Conservation (phyloP, 192 early-diverging fungal species). For the Coemansia aciculifera region DNA sequence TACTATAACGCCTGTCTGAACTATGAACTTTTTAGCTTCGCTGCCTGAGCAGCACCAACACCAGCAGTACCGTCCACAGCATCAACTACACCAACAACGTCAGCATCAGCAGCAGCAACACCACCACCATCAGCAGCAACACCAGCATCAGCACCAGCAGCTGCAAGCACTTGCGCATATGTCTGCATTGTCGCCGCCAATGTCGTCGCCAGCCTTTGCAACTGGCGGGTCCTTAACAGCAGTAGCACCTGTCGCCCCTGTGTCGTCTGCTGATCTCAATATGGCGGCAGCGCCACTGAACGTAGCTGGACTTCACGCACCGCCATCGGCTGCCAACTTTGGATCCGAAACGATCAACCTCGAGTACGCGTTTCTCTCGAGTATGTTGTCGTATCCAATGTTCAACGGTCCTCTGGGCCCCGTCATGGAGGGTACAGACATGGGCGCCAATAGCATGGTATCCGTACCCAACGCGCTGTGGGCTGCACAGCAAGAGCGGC, state of each 20-base stretch:
- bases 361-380: conserved; percentile 86
- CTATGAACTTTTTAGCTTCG: conserved; percentile 40
- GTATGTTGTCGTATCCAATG: conserved; percentile 78
- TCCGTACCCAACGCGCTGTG: conserved; percentile 52
- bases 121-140: background rate
- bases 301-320: conserved; percentile 19
- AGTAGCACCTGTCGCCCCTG: background rate
- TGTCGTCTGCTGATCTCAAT: conserved; percentile 5
- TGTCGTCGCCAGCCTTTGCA: conserved; percentile 9
- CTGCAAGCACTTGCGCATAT: conserved; percentile 29
- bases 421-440: conserved; percentile 20
- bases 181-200: conserved; percentile 17
- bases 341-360: conserved; percentile 86
- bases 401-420: conserved; percentile 32
- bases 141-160: background rate
- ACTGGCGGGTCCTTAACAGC: conserved; percentile 5
- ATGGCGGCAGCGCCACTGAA: conserved; percentile 9
- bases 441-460: conserved; percentile 36
- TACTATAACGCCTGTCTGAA: background rate
- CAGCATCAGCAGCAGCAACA: background rate
- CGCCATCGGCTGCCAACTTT: conserved; percentile 57
- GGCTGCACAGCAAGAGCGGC: conserved; percentile 33
- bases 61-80: conserved; percentile 18
- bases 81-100: conserved; percentile 8
- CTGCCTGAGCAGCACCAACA: conserved; percentile 28